Conservation (phyloP, 2,329 filamentous ascomycete genomes). For the Sporothrix luriei region DNA sequence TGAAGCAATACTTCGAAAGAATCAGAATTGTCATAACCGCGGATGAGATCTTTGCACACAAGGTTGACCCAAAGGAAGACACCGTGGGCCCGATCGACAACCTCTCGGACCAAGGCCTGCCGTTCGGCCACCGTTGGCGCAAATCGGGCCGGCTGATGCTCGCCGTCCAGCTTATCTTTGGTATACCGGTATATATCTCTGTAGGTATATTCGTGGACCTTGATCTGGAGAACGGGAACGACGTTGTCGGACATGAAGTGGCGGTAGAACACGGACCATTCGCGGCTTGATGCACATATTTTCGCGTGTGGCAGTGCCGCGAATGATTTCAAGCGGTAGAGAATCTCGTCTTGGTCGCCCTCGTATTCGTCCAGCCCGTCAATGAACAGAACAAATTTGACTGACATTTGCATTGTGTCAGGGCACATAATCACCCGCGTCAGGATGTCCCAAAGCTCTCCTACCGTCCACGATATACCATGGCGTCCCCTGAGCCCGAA, state of each 20-base stretch:
- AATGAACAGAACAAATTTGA: neutral
- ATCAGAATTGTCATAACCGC: neutral
- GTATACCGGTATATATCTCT: neutral
- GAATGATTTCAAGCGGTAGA: neutral
- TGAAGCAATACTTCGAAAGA: neutral
- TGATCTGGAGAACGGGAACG: neutral
- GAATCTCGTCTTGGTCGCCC: neutral
- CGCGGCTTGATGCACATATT: neutral
- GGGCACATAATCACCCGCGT: neutral
- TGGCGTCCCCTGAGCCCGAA: too few relatives aligned
- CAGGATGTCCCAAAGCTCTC: neutral
- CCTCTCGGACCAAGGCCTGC: neutral
- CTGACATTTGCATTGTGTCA: neutral
- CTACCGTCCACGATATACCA: neutral
- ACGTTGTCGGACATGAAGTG: neutral
- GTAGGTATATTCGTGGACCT: neutral
- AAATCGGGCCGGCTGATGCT: neutral
- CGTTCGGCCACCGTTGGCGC: neutral
- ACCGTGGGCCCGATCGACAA: neutral
- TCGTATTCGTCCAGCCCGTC: neutral
- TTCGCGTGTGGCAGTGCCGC: neutral
- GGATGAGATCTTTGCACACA: neutral
- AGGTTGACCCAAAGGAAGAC: neutral
- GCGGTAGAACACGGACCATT: neutral
- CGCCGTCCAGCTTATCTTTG: neutral